Evolutionary conservation across 179 eudicot genomes (phyloP), one percentile per base, ranked within the genome.

Genomic region (Nepenthes alata): DNA sequence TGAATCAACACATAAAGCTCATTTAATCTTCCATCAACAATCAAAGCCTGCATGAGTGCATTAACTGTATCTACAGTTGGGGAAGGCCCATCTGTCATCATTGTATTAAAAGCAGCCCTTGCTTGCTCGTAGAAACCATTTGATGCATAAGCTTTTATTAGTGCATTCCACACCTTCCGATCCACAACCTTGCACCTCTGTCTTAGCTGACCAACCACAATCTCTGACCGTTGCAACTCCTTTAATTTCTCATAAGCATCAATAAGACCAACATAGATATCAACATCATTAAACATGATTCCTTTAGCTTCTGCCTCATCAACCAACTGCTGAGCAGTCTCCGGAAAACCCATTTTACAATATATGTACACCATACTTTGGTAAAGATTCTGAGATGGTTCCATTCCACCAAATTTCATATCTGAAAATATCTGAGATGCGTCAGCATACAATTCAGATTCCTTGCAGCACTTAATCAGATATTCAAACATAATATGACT

Each of bases 31-130:
- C 73, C 83, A 63, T 84, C 91, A 53, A 83, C 86, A 63, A 94
- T 76, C 70, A 94, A 77, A 66, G 99, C 94, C 72, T 82, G 91
- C 87, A 94, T 71, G 69, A 94, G 77, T 55, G 67, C 59, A 62
- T 94, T 90, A 13, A 90, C 79, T 13, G 94, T 80, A 16, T 85
- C 97, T 48, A 82, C 83, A 25, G 84, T 94, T 55, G 97, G 99
- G 34, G 86, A 75, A 66, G 97, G 99, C 59, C 99, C 99, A n/a
- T 90, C 97, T 75, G 75, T 94, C 97, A 85, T 90, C 99, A 94
- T 90, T 62, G 96, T 94, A 78, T 75, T 82, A 62, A 94, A 94
- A 71, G 94, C 97, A 72, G 99, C 99, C 78, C 99, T 85, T 65
- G 96, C 97, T 76, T 85, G 82, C 78, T 94, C 99, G 73, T 94